Evolutionary conservation across 2,329 filamentous ascomycete genomes (phyloP), one percentile per base, ranked within the genome.

Genomic region (Fusarium sp.): DNA sequence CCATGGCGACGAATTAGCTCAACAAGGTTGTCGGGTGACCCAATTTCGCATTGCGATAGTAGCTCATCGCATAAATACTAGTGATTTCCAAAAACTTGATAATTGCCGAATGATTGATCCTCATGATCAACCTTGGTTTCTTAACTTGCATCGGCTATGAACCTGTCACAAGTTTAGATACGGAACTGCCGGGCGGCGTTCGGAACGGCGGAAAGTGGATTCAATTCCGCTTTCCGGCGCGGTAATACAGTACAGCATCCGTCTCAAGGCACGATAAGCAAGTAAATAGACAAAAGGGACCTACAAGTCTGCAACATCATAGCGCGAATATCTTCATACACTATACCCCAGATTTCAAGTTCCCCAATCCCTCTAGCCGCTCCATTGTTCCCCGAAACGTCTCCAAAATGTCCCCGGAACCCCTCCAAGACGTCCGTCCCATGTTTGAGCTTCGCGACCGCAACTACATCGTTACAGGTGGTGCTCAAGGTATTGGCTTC

Each of bases 401-500:
- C 9, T 3, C 18, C 36, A 49, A 13, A 8, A 65, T 65, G 62
- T 42, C 62, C 12, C 45, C 62, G 9, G 62, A 65, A 23, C n/a
- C 62, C 28, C 34, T 65, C 8, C 53, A 69, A 8, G 38, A 69
- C 36, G 66, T 69, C 11, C 65, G 66, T 7, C 66, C 66, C 11
- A 66, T 66, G 62, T 80, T 80, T 60, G 77, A 79, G 67, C 73
- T 80, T 28, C 67, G 58, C 6, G 73, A 71, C 13, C 75, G 77
- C 55, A 80, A 77, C 68, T 80, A 78, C 72, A 69, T 81, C 26
- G 71, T 81, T 28, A 82, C 80, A 0, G 80, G 80, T 6, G 80
- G 80, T 33, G 78, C 75, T 8, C 78, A 79, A 31, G 80, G 80
- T 8, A 80, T 82, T 37, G 80, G 80, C 2, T 80, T 79, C 34